Conservation (phyloP, 2,329 filamentous ascomycete genomes). For the Apiospora hydei region DNA sequence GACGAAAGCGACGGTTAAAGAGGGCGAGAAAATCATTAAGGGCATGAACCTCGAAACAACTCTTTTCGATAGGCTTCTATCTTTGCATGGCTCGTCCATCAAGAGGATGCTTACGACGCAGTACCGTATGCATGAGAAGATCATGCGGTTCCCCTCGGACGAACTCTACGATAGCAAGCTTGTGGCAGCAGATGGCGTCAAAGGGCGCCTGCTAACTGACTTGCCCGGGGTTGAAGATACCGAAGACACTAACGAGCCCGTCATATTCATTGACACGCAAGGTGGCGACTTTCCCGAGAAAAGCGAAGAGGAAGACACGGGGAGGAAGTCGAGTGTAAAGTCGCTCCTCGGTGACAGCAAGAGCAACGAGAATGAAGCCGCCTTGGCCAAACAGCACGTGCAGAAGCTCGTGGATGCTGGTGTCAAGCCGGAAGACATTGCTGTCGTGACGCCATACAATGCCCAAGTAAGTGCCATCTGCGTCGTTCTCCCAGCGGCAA, state of each 20-base stretch:
- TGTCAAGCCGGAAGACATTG: conserved; percentile 83
- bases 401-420: conserved; percentile 78
- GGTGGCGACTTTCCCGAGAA: conserved; percentile 90
- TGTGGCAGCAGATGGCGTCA: conserved; percentile 81
- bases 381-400: conserved; percentile 81
- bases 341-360: conserved; percentile 60
- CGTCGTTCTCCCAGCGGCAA: conserved; percentile 23
- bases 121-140: conserved; percentile 96
- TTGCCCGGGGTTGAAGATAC: conserved; percentile 73
- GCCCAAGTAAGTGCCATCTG: conserved; percentile 69
- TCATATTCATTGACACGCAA: conserved; percentile 96
- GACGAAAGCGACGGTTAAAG: conserved; percentile 46
- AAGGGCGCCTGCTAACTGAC: conserved; percentile 75
- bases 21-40: conserved; percentile 48
- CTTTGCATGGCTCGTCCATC: conserved; percentile 80
- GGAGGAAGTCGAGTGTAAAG: conserved; percentile 54
- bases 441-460: conserved; percentile 95
- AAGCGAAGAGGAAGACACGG: conserved; percentile 73
- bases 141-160: conserved; percentile 93
- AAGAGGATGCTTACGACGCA: conserved; percentile 97
- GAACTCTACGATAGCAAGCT: conserved; percentile 86
- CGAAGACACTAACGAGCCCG: conserved; percentile 85
- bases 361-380: conserved; percentile 85
- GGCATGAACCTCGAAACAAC: conserved; percentile 81
- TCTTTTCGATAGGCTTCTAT: conserved; percentile 87